Evolutionary conservation across 208 protist species (phyloP), one percentile per base, ranked within the genome.

Genomic region (Leishmania lainsoni): DNA sequence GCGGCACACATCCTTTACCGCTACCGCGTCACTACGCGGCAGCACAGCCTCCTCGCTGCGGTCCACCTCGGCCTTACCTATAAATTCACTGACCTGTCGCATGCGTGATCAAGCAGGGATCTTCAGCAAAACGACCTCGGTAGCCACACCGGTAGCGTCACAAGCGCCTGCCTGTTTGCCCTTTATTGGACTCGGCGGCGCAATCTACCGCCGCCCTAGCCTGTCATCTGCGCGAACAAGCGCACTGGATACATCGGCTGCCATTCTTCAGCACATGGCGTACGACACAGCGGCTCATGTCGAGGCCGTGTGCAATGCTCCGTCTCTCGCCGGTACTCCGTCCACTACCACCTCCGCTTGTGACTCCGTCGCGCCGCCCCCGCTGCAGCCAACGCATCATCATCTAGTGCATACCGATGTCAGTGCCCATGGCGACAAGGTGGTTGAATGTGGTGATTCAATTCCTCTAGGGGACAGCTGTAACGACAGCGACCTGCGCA

Each of bases 221-320:
- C 42, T 63, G 26, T 45, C 68, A 63, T 78, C 79, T 8, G 76
- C 63, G 22, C 69, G 49, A 63, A 73, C 78, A 39, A 81, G 20
- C 51, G 81, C 80, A 20, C 73, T 89, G 49, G 89, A 89, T 45
- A 92, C 85, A 26, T 87, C 89, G 17, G 52, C 84, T 20, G 86
- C 86, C 9, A 92, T 92, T 84, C 79, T 92, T 26, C 80, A 90
- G 71, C 83, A 75, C 78, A 92, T 92, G 89, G 86, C 89, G 0
- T 49, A 81, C 3, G 87, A 91, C 71, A 90, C 87, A 56, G 87
- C 87, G 17, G 84, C 84, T 29, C 82, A 65, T 3, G 54, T 81
- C 32, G 82, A 78, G 73, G 82, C 82, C 56, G 12, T 71, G 26
- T 75, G 54, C 61, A 45, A 49, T 9, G 39, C 70, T 66, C 61